A percentile compares a stretch with the other conserved stretches of the same genome.
Evolutionary conservation across 2,329 filamentous ascomycete species (phyloP).

Genomic region (Cordyceps pruinosa): DNA sequence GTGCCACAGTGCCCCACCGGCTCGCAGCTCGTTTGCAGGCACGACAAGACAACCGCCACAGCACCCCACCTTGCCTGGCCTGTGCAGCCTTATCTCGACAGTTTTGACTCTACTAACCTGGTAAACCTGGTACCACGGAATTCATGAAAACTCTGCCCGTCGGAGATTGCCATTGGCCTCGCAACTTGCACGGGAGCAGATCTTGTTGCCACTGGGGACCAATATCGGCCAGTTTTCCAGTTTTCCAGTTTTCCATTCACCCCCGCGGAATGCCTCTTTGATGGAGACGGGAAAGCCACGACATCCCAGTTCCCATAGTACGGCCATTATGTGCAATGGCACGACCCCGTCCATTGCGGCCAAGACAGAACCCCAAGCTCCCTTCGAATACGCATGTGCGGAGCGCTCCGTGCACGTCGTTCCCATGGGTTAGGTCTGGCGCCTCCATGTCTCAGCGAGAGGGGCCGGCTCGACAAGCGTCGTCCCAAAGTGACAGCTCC

Average conservation of each 20-base stretch:
- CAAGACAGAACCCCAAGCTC: neutral
- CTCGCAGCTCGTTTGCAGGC: conserved; percentile 6
- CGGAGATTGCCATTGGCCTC: neutral
- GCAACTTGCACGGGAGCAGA: neutral
- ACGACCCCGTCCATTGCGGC: neutral
- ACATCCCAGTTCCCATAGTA: too few relatives aligned
- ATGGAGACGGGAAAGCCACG: neutral
- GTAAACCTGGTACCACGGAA: neutral
- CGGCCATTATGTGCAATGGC: neutral
- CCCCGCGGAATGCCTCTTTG: neutral
- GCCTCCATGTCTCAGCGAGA: conserved; percentile 4
- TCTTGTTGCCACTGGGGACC: neutral
- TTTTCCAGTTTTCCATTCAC: too few relatives aligned
- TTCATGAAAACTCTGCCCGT: neutral
- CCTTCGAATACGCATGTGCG: neutral
- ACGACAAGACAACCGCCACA: neutral
- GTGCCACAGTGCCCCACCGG: neutral
- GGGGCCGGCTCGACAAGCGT: neutral
- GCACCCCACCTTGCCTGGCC: conserved; percentile 1
- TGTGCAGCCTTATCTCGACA: conserved; percentile 9
- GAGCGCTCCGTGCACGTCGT: too few relatives aligned
- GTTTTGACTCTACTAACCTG: neutral
- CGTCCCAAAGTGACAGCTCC: neutral
- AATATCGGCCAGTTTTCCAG: neutral
- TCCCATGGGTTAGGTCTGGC: conserved; percentile 9